Conservation (phyloP, 108 stramenopile species). For the Parietichytrium sp. region DNA sequence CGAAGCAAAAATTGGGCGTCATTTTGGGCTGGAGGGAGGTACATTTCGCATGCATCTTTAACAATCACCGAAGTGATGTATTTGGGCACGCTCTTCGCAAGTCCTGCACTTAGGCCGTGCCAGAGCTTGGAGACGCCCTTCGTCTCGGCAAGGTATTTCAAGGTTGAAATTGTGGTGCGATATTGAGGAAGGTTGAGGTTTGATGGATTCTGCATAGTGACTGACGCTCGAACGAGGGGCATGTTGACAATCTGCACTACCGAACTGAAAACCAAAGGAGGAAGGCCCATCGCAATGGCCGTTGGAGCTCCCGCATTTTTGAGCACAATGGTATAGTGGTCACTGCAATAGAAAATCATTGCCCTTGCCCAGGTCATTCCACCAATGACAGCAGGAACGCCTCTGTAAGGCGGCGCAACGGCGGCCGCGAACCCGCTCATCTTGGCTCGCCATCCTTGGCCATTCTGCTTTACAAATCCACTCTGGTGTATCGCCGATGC, state of each 20-base stretch:
- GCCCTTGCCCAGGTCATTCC: slow-evolving; percentile 98
- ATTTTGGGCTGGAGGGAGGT: slow-evolving; percentile 48
- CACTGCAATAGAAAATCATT: slow-evolving; percentile 89
- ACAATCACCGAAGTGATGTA: slow-evolving; percentile 87
- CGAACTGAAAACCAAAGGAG: slow-evolving; percentile 71
- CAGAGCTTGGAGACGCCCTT: slow-evolving; percentile 75
- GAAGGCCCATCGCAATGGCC: slow-evolving; percentile 66
- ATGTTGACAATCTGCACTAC: slow-evolving; percentile 86
- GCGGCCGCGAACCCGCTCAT: slow-evolving; percentile 71
- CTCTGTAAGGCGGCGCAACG: slow-evolving; percentile 89
- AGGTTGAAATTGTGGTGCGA: slow-evolving; percentile 67
- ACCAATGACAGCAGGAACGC: slow-evolving; percentile 75
- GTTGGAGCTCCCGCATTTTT: slow-evolving; percentile 1
- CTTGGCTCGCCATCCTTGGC: slow-evolving; percentile 28
- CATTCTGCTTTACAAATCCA: slow-evolving; percentile 42
- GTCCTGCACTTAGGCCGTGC: slow-evolving; percentile 87
- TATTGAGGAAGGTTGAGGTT: slow-evolving; percentile 53
- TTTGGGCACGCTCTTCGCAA: slow-evolving; percentile 97
- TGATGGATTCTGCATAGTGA: slow-evolving; percentile 82
- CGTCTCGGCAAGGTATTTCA: slow-evolving; percentile 65
- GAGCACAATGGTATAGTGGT: slow-evolving; percentile 72
- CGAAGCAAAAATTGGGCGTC: slow-evolving; percentile 54
- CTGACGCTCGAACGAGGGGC: slow-evolving; percentile 86
- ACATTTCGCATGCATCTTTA: slow-evolving; percentile 76
- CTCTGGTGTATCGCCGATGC: slow-evolving; percentile 61